Base-by-base conservation (phyloP, 768 basidiomycete genomes). In the Collybiopsis confluens region DNA sequence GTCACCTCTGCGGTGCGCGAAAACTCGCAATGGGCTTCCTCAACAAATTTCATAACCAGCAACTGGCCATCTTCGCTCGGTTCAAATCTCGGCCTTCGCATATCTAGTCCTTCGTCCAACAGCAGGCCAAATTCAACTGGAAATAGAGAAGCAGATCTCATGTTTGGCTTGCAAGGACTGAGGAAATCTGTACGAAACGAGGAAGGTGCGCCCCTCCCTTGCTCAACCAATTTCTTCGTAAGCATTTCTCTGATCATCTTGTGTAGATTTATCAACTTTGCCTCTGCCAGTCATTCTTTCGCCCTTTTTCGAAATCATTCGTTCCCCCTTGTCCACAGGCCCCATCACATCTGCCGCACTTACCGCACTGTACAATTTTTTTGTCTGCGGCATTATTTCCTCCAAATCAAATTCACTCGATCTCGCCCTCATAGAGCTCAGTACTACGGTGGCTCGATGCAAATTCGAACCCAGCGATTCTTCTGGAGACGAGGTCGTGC, bases 391-490 rank as follows among this genome's bases (percentile, higher is more conserved):
- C 23, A 74, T 95, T 63, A 83, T 96, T 45, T 77, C 75, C 9
- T 70, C 80, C 13, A 65, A 72, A 36, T 80, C 88, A 40, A 57
- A 76, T 46, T 72, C 76, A 35, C 70, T 95, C 56, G 79, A 86
- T 58, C 65, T 72, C 50, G 88, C 88, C 4, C 78, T 98, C 48
- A 75, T 84, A 16, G 90, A 92, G 57, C 78, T 97, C 55, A 95
- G 94, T 66, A 87, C 81, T 56, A 86, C 96, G 0, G 82, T 95
- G 11, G 92, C 96, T 4, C 92, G 92, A 64, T 98, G 96, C 78
- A 94, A 96, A 71, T 99, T 99, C 64, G 96, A 98, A 70, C 91
- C 92, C 3, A 96, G 91, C 63, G 94, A 98, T 65, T 92, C 92
- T 1, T 92, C 94, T n/a, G 90, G 92, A 4, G 97, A 99, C 69